Conservation (phyloP, 257 asterid genomes). For the Salvia rosmarinus region DNA sequence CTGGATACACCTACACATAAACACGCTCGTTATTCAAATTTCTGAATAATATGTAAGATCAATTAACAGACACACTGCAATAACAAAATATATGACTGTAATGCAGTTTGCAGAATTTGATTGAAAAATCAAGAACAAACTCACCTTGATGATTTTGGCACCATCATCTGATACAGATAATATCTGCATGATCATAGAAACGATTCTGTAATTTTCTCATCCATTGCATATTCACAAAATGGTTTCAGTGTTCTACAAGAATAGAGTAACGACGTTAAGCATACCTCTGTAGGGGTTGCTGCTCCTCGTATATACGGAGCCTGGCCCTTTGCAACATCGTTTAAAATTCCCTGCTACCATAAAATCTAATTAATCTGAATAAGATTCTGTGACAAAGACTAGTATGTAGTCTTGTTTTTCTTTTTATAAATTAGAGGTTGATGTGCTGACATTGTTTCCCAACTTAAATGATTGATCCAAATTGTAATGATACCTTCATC, state of each 20-base stretch:
- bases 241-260: not conserved
- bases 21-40: constrained; percentile 6
- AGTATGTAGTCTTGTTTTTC: not conserved
- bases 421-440: not conserved
- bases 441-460: not conserved
- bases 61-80: not conserved
- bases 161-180: constrained; percentile 66
- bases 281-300: constrained; percentile 87
- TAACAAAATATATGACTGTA: not conserved
- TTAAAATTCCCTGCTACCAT: constrained; percentile 61
- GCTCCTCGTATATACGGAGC: constrained; percentile 86
- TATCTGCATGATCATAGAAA: constrained; percentile 54
- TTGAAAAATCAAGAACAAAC: not conserved
- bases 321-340: constrained; percentile 51
- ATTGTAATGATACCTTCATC: constrained; percentile 55
- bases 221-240: not conserved
- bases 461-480: not conserved
- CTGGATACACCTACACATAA: constrained; percentile 67
- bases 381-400: constrained; percentile 3
- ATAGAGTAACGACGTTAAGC: too few relatives aligned
- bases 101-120: not conserved
- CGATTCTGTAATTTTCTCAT: constrained; percentile 16
- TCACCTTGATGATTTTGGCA: constrained; percentile 76
- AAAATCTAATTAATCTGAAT: constrained; percentile 24
- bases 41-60: not conserved